These are phyloP conservation scores for Sordaria brevicollis DNA, from an alignment of 495 filamentous ascomycete genomes.

Conservation along the genomic window DNA sequence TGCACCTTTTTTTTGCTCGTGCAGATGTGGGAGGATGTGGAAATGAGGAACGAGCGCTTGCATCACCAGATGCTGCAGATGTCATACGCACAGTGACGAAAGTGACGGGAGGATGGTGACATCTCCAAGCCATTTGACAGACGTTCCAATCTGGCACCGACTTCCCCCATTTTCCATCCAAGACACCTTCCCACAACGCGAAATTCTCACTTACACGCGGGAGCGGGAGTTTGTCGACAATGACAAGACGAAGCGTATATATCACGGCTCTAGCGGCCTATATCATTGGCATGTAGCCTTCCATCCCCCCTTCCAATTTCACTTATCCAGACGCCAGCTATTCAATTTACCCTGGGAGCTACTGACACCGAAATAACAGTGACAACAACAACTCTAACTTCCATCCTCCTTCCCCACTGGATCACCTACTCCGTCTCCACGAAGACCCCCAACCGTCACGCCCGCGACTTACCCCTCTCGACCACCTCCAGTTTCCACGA, in stretches of 20 bases:
- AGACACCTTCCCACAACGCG: background rate
- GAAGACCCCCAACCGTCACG: background rate
- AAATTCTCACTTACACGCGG: background rate
- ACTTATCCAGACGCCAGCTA: too few relatives aligned
- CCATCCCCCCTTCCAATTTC: too few relatives aligned
- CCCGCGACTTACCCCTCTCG: background rate
- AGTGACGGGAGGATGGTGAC: background rate
- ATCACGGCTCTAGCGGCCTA: background rate
- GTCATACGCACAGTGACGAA: background rate
- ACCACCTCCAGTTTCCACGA: constrained; percentile 42
- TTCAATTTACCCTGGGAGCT: too few relatives aligned
- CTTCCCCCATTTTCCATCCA: background rate
- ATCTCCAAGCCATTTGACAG: too few relatives aligned
- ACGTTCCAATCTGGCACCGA: too few relatives aligned
- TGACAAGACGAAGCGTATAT: background rate
- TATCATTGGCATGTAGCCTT: background rate
- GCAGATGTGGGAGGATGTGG: background rate
- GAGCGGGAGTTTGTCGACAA: background rate
- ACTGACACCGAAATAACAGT: constrained; percentile 36
- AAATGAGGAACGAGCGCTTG: background rate
- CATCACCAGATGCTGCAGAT: background rate
- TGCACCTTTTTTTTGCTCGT: too few relatives aligned
- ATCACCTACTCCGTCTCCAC: constrained; percentile 56
- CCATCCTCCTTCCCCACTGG: constrained; percentile 72
- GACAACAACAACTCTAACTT: constrained; percentile 62